Base-by-base conservation (phyloP, 2,329 filamentous ascomycete genomes). In the Trichoderma guizhouense region DNA sequence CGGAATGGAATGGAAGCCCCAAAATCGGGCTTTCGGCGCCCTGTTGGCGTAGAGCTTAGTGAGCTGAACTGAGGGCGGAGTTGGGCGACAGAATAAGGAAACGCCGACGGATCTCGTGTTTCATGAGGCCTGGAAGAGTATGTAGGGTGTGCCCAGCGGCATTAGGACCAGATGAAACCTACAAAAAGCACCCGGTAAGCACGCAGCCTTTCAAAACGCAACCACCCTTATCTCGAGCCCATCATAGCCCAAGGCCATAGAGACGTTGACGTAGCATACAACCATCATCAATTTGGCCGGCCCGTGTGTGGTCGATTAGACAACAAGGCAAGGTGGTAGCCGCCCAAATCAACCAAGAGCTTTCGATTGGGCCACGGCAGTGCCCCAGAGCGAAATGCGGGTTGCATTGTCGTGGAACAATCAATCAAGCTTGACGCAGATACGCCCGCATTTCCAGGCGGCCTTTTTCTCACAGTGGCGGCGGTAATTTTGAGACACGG, bases 401-500 rank as follows among this genome's bases (percentile, higher is more conserved):
- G 39, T 28, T 64, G 26, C 61, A 64, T 51, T 51, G 61, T 64
- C 61, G 61, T 51, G 61, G 5, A 64, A 64, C 61, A 51, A 32
- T 64, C 61, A 63, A 63, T 26, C 61, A 47, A 47, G 36, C 30
- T 64, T 53, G 63, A 66, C n/a, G 63, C 63, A 66, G 39, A 65
- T 66, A 55, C 32, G 60, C 62, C 43, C 43, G 63, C 63, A 55
- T 55, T 53, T 55, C 43, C 43, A 34, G 21, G 30, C n/a, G 39
- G 62, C 43, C 39, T 32, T 30, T 51, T 66, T 55, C 43, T 36
- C 55, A 26, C 36, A 24, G 66, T 69, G 66, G 55, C 51, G 66
- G 55, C 55, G 57, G 66, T 51, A 61, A 61, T 39, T 69, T 32
- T 51, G 55, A 69, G 66, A 69, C 66, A 61, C 66, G 66, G 66